Evolutionary conservation across 2,329 filamentous ascomycete species (phyloP), one percentile per base, ranked within the genome.

Genomic region (Botrytis elliptica): DNA sequence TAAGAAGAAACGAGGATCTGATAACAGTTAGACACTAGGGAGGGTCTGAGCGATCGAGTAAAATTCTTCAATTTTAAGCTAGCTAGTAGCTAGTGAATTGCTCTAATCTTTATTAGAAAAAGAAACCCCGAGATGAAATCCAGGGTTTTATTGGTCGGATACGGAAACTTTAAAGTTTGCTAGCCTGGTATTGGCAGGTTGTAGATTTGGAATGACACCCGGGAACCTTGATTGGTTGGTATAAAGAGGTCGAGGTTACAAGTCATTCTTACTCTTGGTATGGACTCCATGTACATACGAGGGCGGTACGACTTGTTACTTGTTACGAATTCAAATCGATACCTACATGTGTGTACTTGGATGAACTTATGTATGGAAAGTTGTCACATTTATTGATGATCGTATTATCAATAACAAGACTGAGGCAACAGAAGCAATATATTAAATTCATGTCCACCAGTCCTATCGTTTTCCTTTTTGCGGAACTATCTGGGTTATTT

Each of bases 1-100:
- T 57, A 57, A 57, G 52, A 57, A 18, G 52, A 57, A 29, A 57
- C 52, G 52, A 71, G 68, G 71, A 73, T 73, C 71, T 73, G 71
- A 73, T 73, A 52, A 73, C 42, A 16, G n/a, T 18, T 49, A 55
- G 55, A 68, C n/a, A 46, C 12, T n/a, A 29, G 44, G n/a, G 20
- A 42, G 42, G 59, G 59, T 62, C 59, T 40, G 59, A 62, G 25
- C 22, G 2, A 42, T 38, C 40, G 40, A 22, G 25, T 38, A 62
- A 63, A 46, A 42, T 40, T n/a, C 14, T 66, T 55, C 14, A 25
- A 68, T 12, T 25, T 52, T 14, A 55, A 36, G 65, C 33, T 40
- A 25, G 38, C 36, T 42, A 14, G 38, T 29, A 16, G 36, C 14
- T 40, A 38, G 52, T 70, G 36, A 55, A 62, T 44, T 46, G 20